Percentiles rank a stretch among this genome's conserved stretches.
These are phyloP conservation scores for Ascochyta clinopodiicola DNA, from an alignment of 2,329 filamentous ascomycete genomes.

Conservation along the genomic window DNA sequence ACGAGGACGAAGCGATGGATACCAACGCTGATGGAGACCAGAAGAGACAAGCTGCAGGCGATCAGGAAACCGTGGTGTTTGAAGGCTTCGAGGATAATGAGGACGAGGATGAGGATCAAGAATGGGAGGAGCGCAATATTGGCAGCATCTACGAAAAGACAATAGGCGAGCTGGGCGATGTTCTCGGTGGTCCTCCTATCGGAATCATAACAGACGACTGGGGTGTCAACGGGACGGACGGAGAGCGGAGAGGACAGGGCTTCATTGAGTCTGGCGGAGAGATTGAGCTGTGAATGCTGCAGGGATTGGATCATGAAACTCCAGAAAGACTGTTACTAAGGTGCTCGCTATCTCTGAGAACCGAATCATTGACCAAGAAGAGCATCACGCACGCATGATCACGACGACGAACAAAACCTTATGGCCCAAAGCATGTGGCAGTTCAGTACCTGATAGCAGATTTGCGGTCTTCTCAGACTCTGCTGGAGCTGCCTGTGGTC, in stretches of 20 bases:
- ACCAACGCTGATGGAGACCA: constrained; percentile 42
- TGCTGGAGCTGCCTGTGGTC: not conserved
- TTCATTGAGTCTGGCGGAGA: constrained; percentile 24
- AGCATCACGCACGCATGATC: not conserved
- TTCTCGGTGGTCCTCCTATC: constrained; percentile 61
- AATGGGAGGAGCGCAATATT: constrained; percentile 35
- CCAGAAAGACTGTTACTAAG: not conserved
- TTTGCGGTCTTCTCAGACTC: not conserved
- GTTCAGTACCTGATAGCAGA: not conserved
- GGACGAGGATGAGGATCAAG: constrained; percentile 51
- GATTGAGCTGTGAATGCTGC: constrained; percentile 14
- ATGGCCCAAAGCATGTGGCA: not conserved
- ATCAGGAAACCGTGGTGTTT: constrained; percentile 34
- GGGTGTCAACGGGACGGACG: constrained; percentile 15
- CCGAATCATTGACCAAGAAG: not conserved
- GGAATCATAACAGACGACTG: constrained; percentile 55
- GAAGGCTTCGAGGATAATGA: constrained; percentile 53
- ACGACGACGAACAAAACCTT: not conserved
- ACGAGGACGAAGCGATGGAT: constrained; percentile 27
- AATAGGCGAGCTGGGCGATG: constrained; percentile 74
- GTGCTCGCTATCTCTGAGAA: not conserved
- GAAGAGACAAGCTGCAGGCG: constrained; percentile 19
- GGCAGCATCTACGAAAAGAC: constrained; percentile 81
- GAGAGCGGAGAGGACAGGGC: constrained; percentile 18
- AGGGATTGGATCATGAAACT: not conserved